Conservation (phyloP, 768 basidiomycete species). For the Gelatoporia subvermispora region DNA sequence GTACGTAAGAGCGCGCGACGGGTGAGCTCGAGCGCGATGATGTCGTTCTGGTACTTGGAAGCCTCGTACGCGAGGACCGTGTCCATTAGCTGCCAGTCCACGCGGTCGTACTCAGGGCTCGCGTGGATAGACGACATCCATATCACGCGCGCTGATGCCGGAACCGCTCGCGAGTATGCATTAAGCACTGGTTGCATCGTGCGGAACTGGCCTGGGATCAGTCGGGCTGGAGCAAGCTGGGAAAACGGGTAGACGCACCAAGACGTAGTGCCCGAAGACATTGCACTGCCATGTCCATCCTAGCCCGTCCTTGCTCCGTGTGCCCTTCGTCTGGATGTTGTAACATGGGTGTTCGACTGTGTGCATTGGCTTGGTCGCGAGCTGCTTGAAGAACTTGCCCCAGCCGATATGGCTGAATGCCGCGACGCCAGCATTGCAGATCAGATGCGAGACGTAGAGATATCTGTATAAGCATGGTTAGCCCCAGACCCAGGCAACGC, state of each 20-base stretch:
- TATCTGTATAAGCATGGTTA: slow-evolving; percentile 41
- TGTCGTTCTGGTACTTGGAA: slow-evolving; percentile 74
- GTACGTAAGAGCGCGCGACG: slow-evolving; percentile 28
- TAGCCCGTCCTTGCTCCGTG: slow-evolving; percentile 60
- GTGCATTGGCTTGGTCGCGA: slow-evolving; percentile 39
- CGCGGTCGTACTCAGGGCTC: slow-evolving; percentile 43
- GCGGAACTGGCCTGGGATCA: slow-evolving; percentile 49
- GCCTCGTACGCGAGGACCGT: slow-evolving; percentile 62
- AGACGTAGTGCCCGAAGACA: slow-evolving; percentile 72
- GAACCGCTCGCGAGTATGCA: slow-evolving; percentile 30
- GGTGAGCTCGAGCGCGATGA: slow-evolving; percentile 56
- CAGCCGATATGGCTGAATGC: slow-evolving; percentile 54
- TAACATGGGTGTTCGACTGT: slow-evolving; percentile 51
- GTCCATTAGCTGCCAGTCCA: slow-evolving; percentile 69
- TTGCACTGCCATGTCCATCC: slow-evolving; percentile 87
- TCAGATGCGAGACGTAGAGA: slow-evolving; percentile 74
- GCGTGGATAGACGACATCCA: slow-evolving; percentile 80
- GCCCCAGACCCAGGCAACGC: not conserved
- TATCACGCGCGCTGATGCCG: slow-evolving; percentile 46
- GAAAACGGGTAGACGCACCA: slow-evolving; percentile 44
- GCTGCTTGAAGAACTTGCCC: slow-evolving; percentile 39
- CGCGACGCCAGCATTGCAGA: slow-evolving; percentile 75
- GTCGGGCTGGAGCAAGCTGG: not conserved
- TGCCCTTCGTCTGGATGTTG: slow-evolving; percentile 54
- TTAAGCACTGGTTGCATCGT: slow-evolving; percentile 49